phyloP scores from a whole-genome alignment of 768 basidiomycete genomes.

The Mycena alexandri region DNA sequence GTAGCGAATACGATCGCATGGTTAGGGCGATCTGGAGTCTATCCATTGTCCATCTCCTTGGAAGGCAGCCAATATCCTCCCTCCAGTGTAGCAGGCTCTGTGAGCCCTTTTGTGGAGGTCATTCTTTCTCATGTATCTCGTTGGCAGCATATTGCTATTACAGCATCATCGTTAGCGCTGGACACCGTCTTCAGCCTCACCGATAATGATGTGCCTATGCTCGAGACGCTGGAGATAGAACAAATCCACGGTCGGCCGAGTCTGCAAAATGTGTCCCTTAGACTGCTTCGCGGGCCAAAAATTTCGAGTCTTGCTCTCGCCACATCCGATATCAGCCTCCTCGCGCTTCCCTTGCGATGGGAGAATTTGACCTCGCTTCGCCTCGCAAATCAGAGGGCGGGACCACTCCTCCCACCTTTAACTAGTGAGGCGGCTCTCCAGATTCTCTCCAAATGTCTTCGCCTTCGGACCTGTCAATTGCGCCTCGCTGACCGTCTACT shows the following conservation, averaged over 20 bases:
- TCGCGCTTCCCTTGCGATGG: no score
- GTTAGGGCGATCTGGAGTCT: not conserved
- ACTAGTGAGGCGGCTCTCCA: no score
- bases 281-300: not conserved
- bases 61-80: not conserved
- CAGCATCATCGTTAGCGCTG: not conserved
- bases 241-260: not conserved
- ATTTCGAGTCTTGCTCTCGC: not conserved
- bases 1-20: slow-evolving; percentile 2
- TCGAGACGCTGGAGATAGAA: not conserved
- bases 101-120: not conserved
- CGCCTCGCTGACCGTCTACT: no score
- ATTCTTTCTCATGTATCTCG: not conserved
- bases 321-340: no score
- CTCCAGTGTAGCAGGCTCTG: no score
- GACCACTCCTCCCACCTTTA: no score
- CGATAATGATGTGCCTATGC: not conserved
- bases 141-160: not conserved
- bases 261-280: not conserved
- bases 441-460: no score
- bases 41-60: slow-evolving; percentile 14
- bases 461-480: no score
- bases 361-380: no score
- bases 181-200: not conserved
- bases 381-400: no score